phyloP scores from a whole-genome alignment of 2,329 filamentous ascomycete species.

The Cyphellophora europaea region DNA sequence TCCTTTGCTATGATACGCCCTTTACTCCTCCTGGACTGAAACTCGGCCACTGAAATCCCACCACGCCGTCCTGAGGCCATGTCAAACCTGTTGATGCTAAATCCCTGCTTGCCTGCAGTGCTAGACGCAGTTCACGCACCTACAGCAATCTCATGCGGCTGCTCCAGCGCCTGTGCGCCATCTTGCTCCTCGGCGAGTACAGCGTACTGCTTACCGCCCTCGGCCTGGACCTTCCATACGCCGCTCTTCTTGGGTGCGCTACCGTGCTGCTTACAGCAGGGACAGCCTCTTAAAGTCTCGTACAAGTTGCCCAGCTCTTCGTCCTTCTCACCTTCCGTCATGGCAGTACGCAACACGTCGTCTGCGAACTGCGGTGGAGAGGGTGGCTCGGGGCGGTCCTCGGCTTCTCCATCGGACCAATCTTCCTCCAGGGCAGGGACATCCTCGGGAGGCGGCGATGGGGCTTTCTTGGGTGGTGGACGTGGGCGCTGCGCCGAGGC shows the following conservation, averaged over 20 bases:
- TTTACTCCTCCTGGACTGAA: no score
- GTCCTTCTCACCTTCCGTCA: constrained; percentile 11
- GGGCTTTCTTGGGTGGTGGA: neutral
- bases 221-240: neutral
- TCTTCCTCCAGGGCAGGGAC: constrained; percentile 5
- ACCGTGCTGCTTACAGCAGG: constrained; percentile 4
- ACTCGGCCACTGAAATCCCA: no score
- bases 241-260: neutral
- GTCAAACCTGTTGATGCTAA: no score
- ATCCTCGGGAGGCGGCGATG: neutral
- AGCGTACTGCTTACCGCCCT: neutral
- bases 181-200: neutral
- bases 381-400: constrained; percentile 6
- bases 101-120: no score
- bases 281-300: constrained; percentile 11
- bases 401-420: constrained; percentile 6
- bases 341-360: constrained; percentile 11
- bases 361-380: constrained; percentile 12
- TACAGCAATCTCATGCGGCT: no score
- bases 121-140: no score
- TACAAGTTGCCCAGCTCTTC: constrained; percentile 11
- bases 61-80: no score
- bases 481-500: constrained; percentile 12
- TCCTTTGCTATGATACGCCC: no score
- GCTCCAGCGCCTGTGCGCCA: no score